Evolutionary conservation across 139 green algal species (phyloP).

Genomic region (Microglena sp.): DNA sequence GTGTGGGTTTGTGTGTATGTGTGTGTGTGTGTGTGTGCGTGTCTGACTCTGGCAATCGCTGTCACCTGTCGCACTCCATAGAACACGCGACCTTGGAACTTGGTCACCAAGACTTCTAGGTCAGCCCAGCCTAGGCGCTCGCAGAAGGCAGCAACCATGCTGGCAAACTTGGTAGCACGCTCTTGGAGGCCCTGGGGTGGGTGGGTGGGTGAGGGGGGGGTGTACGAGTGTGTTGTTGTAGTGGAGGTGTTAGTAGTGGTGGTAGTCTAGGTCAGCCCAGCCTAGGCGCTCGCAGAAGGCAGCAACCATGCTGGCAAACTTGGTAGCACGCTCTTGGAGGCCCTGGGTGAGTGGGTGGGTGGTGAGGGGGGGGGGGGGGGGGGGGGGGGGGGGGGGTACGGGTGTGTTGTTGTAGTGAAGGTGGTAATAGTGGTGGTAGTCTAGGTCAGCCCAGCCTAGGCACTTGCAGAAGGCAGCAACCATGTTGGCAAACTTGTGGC

Average conservation of each 20-base stretch:
- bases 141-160: slow-evolving; percentile 72
- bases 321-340: background rate
- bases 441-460: slow-evolving; percentile 60
- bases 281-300: background rate
- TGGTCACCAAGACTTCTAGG: slow-evolving; percentile 62
- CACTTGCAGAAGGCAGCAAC: slow-evolving; percentile 70
- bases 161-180: slow-evolving; percentile 31
- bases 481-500: slow-evolving; percentile 51
- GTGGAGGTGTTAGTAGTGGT: too few species aligned
- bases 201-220: too few species aligned
- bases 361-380: background rate
- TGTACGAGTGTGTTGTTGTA: too few species aligned
- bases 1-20: too few species aligned
- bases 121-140: slow-evolving; percentile 59
- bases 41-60: too few species aligned
- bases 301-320: background rate
- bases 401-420: too few species aligned
- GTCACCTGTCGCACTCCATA: slow-evolving; percentile 52
- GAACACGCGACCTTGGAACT: slow-evolving; percentile 62
- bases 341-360: too few species aligned
- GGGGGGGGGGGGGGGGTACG: too few species aligned
- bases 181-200: background rate
- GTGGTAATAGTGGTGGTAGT: too few species aligned
- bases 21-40: too few species aligned
- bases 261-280: slow-evolving; percentile 9